Evolutionary conservation across 768 basidiomycete species (phyloP), one percentile per base, ranked within the genome.

Genomic region (Flagelloscypha sp.): DNA sequence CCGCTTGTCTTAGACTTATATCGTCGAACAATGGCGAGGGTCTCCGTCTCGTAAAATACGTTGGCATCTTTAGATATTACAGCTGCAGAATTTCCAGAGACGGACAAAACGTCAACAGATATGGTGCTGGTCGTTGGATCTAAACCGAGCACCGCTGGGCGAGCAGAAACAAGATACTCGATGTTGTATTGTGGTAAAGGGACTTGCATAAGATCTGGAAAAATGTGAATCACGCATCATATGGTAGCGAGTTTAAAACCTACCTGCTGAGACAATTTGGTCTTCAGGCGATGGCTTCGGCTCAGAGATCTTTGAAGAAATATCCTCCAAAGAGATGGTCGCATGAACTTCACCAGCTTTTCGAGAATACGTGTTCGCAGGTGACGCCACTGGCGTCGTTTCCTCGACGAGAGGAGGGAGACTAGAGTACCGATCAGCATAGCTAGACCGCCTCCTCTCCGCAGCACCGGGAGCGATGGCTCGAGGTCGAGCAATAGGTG

Each of bases 41-140:
- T 58, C 49, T 90, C 87, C 2, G 67, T 59, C 35, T 89, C 85
- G 48, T 89, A 81, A 52, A 89, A 85, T 12, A 83, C 53, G 40
- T 69, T 59, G 6, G 49, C 49, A 36, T 75, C 62, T 4, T 52
- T 58, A 8, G 63, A 59, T 8, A 86, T 44, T 2, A 67, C 45
- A 2, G 59, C 62, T 1, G 72, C 66, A 5, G 63, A 65, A 35
- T 56, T 65, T 8, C 76, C 79, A 1, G 62, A 53, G 39, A 90
- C 64, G 8, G 63, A 54, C 52, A 88, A 61, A 2, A 83, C 68
- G 24, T 89, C 86, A 3, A 86, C 73, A n/a, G 84, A 85, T 23
- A 90, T 69, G 0, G 73, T 79, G 37, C 61, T 62, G 17, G 59
- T 35, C 30, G 71, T 69, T 0, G 57, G 38, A 30, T 62, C 48